Evolutionary conservation across 371 early-diverging fungal species (phyloP).

Genomic region (Fennellomyces sp.): DNA sequence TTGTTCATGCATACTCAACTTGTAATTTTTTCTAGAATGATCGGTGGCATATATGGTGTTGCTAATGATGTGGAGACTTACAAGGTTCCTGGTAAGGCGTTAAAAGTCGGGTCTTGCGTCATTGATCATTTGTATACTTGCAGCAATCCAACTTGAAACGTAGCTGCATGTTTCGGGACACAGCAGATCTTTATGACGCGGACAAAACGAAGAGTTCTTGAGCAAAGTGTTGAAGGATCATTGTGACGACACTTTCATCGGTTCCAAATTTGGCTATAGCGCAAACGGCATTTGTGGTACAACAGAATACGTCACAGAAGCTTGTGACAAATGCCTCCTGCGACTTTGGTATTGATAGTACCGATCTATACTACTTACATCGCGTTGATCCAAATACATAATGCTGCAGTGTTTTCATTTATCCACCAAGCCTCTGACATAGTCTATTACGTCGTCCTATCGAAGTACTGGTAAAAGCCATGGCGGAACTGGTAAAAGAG

Average conservation of each 20-base stretch:
- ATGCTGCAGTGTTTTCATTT: background rate
- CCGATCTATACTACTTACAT: slow-evolving; percentile 66
- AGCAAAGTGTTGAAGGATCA: slow-evolving; percentile 36
- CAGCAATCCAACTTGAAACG: background rate
- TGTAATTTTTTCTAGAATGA: no score
- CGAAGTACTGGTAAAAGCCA: slow-evolving; percentile 55
- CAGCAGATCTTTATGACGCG: slow-evolving; percentile 22
- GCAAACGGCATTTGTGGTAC: slow-evolving; percentile 48
- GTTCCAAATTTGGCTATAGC: slow-evolving; percentile 43
- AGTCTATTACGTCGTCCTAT: slow-evolving; percentile 32
- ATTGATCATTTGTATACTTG: no score
- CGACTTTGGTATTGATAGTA: slow-evolving; percentile 49
- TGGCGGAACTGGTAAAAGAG: slow-evolving; percentile 64
- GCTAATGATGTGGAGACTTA: no score
- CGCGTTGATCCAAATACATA: slow-evolving; percentile 45
- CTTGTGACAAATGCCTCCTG: slow-evolving; percentile 37
- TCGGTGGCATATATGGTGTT: no score
- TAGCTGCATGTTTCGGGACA: slow-evolving; percentile 29
- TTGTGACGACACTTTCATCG: slow-evolving; percentile 42
- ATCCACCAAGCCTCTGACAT: no score
- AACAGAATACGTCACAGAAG: slow-evolving; percentile 51
- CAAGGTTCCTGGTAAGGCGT: no score
- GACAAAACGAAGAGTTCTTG: slow-evolving; percentile 39
- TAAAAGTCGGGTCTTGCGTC: no score
- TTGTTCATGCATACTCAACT: no score